These are phyloP conservation scores for Nemania bipapillata DNA, from an alignment of 2,329 filamentous ascomycete species.

Conservation along the genomic window DNA sequence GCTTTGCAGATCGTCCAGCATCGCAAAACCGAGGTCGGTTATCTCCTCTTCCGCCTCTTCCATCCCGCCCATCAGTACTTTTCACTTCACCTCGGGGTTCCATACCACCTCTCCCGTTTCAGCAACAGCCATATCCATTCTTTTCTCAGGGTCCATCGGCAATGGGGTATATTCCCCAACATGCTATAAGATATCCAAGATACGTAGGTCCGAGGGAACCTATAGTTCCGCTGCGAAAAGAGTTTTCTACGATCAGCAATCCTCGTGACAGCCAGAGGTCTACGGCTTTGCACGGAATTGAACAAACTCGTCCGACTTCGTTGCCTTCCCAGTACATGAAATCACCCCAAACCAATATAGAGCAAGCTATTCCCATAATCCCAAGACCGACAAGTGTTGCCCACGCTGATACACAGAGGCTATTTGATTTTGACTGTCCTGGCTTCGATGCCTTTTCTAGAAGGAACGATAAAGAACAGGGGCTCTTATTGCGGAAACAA, in stretches of 20 bases:
- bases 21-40: slow-evolving; percentile 22
- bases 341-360: neutral
- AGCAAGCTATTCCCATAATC: slow-evolving; percentile 1
- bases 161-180: slow-evolving; percentile 25
- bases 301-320: slow-evolving; percentile 24
- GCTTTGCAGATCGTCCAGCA: neutral
- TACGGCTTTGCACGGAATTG: neutral
- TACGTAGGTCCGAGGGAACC: slow-evolving; percentile 6
- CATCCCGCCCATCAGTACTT: slow-evolving; percentile 4
- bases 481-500: neutral
- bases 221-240: slow-evolving; percentile 24
- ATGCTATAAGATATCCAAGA: slow-evolving; percentile 2
- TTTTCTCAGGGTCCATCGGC: slow-evolving; percentile 21
- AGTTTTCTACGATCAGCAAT: neutral
- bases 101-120: slow-evolving; percentile 3
- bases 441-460: neutral
- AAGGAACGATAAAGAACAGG: neutral
- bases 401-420: slow-evolving; percentile 3
- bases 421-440: neutral
- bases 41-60: slow-evolving; percentile 3
- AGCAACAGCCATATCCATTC: slow-evolving; percentile 21
- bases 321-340: slow-evolving; percentile 19
- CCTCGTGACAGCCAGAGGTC: neutral
- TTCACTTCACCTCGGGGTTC: neutral
- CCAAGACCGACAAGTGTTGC: slow-evolving; percentile 23